A percentile compares a stretch with the other conserved stretches of the same genome.
Conservation (phyloP, 1,284 basidiomycete species). For the Golubevia sp. region DNA sequence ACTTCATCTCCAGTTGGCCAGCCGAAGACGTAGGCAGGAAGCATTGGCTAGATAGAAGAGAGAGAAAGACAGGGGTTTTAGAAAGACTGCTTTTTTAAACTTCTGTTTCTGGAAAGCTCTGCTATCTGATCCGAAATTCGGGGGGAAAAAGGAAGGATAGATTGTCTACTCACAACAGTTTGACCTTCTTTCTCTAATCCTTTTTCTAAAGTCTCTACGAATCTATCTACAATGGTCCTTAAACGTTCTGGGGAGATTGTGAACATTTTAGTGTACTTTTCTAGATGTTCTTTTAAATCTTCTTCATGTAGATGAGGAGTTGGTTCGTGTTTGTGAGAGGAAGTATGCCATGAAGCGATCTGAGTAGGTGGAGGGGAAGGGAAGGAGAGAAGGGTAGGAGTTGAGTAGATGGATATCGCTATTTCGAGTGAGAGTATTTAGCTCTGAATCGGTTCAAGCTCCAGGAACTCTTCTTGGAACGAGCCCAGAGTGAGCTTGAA, state of each 20-base stretch:
- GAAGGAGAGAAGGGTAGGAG: not conserved
- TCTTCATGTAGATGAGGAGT: conserved; percentile 34
- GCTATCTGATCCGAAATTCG: too few relatives aligned
- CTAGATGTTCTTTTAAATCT: conserved; percentile 32
- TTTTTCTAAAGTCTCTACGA: conserved; percentile 86
- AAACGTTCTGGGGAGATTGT: conserved; percentile 46
- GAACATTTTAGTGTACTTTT: conserved; percentile 46
- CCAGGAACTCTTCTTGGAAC: too few relatives aligned
- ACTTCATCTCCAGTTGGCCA: conserved; percentile 89
- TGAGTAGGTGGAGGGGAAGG: conserved; percentile 8
- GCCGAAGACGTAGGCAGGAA: conserved; percentile 95
- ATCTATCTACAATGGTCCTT: conserved; percentile 80
- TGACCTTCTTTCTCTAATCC: conserved; percentile 83
- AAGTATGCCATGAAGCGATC: conserved; percentile 53
- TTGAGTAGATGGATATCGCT: not conserved
- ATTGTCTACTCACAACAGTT: conserved; percentile 80
- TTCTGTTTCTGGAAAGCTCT: too few relatives aligned
- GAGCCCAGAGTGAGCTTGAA: too few relatives aligned
- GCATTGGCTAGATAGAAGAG: conserved; percentile 74
- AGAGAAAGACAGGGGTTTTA: conserved; percentile 11
- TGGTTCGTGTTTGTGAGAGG: conserved; percentile 37
- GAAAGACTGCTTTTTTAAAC: too few relatives aligned
- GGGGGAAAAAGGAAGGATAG: too few relatives aligned
- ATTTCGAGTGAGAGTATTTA: conserved; percentile 5
- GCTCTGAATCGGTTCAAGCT: not conserved